Conservation (phyloP, 176 grass and related monocot genomes). For the Aegilops tauschii region DNA sequence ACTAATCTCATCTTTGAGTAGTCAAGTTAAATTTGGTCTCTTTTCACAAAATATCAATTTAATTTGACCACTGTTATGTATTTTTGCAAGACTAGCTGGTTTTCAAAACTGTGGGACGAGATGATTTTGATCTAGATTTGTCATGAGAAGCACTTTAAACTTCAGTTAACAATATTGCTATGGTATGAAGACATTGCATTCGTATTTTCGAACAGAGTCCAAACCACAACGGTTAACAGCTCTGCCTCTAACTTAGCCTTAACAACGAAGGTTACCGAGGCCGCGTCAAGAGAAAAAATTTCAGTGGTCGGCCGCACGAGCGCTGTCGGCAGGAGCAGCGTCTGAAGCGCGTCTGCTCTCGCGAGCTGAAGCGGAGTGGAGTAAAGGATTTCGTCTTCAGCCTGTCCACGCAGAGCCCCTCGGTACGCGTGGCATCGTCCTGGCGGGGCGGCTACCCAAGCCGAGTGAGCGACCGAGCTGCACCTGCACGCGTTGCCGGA, state of each 20-base stretch:
- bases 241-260: not conserved
- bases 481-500: not conserved
- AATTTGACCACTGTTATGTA: too few species aligned
- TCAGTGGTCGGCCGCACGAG: not conserved
- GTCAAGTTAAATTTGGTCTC: not conserved
- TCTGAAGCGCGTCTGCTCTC: not conserved
- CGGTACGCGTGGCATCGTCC: not conserved
- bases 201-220: too few species aligned
- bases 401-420: not conserved
- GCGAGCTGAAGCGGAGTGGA: not conserved
- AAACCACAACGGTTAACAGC: too few species aligned
- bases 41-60: too few species aligned
- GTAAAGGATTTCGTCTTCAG: not conserved
- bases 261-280: not conserved
- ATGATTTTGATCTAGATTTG: too few species aligned
- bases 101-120: too few species aligned
- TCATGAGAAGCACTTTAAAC: too few species aligned
- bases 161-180: too few species aligned
- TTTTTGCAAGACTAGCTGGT: too few species aligned
- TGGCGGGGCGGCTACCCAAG: not conserved
- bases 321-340: conserved; percentile 32
- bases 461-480: not conserved
- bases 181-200: too few species aligned
- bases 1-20: not conserved
- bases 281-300: not conserved